phyloP scores from a whole-genome alignment of 2,329 filamentous ascomycete species.

The Chaetomiaceae sp. region DNA sequence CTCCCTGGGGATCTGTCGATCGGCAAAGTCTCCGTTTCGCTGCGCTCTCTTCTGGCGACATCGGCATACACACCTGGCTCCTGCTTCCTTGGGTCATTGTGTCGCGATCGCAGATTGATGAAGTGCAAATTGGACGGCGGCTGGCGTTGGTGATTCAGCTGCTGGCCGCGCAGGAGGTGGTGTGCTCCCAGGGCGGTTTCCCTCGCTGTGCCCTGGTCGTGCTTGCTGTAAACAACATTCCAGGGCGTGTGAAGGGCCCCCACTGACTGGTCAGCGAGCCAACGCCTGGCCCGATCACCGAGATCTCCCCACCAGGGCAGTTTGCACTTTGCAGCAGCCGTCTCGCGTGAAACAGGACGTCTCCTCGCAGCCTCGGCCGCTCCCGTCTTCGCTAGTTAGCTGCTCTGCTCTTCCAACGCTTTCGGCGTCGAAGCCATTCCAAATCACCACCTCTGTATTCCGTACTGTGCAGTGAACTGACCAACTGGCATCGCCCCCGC shows the following conservation, averaged over 20 bases:
- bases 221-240: neutral
- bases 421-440: no score
- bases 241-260: neutral
- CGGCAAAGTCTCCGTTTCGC: neutral
- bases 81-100: neutral
- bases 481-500: no score
- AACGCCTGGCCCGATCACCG: conserved; percentile 2
- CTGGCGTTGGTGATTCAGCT: conserved; percentile 3
- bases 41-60: neutral
- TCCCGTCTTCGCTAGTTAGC: no score
- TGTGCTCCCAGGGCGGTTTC: neutral
- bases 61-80: neutral
- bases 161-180: neutral
- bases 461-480: no score
- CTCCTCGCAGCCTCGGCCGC: neutral
- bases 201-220: conserved; percentile 4
- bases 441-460: no score
- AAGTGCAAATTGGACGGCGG: neutral
- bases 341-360: no score
- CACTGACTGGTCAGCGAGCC: conserved; percentile 3
- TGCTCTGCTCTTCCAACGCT: neutral
- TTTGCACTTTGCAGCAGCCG: no score
- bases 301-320: no score
- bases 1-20: no score
- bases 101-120: neutral